Conservation (phyloP, 2,329 filamentous ascomycete species). For the Septoria linicola region DNA sequence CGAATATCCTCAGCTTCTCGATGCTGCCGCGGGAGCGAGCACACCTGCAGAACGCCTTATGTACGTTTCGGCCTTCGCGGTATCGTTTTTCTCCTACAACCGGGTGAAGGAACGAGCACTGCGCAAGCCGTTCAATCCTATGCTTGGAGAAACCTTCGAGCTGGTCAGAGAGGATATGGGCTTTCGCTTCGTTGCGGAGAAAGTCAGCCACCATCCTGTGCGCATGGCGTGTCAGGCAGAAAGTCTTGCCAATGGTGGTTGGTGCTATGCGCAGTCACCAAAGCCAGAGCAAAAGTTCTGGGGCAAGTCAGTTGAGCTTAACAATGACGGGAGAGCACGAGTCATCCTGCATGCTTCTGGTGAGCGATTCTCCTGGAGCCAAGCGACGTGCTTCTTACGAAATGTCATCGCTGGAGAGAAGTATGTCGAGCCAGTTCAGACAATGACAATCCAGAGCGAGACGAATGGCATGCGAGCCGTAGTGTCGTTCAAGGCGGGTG, state of each 20-base stretch:
- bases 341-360: constrained; percentile 67
- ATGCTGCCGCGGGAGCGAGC: constrained; percentile 60
- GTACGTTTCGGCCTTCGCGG: constrained; percentile 84
- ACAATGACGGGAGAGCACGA: constrained; percentile 82
- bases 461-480: constrained; percentile 76
- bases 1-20: constrained; percentile 84
- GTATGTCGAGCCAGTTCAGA: constrained; percentile 92
- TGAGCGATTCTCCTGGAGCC: constrained; percentile 84
- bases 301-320: constrained; percentile 94
- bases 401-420: constrained; percentile 98
- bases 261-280: constrained; percentile 85
- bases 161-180: constrained; percentile 83
- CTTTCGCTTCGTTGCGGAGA: constrained; percentile 90
- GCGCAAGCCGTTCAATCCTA: constrained; percentile 94
- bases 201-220: constrained; percentile 89
- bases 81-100: constrained; percentile 78
- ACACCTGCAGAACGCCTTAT: constrained; percentile 68
- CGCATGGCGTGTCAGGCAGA: constrained; percentile 93
- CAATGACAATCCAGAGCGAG: constrained; percentile 83
- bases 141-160: constrained; percentile 94
- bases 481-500: constrained; percentile 90
- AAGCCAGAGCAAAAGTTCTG: constrained; percentile 95
- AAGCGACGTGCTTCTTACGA: constrained; percentile 84
- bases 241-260: constrained; percentile 56
- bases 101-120: constrained; percentile 87